These are phyloP conservation scores for Eucalyptus lansdowneana DNA, from an alignment of 345 rosid species.

Conservation along the genomic window DNA sequence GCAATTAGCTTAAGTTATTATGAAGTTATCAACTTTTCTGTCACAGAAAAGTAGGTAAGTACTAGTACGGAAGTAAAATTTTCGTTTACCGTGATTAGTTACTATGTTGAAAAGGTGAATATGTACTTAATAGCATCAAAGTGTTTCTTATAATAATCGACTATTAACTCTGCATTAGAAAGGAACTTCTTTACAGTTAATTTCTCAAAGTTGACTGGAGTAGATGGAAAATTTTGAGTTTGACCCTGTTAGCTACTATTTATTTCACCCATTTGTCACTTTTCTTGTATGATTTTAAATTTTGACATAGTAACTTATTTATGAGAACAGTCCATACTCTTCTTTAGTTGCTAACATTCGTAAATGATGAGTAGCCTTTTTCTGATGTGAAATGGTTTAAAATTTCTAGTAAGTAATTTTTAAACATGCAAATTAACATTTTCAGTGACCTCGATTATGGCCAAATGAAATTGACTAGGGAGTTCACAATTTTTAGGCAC, in stretches of 20 bases:
- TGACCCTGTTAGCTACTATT: background rate
- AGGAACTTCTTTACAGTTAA: background rate
- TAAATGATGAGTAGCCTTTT: background rate
- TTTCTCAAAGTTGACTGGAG: background rate
- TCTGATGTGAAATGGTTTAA: background rate
- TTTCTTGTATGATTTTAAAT: background rate
- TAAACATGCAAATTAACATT: background rate
- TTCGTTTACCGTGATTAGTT: background rate
- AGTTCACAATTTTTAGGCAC: background rate
- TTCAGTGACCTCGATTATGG: background rate
- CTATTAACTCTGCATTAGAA: background rate
- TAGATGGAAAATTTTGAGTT: background rate
- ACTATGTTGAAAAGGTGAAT: background rate
- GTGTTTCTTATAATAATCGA: background rate
- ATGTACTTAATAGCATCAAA: background rate
- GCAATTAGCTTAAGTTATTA: background rate
- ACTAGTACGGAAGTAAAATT: background rate
- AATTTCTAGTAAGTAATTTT: background rate
- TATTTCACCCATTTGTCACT: background rate
- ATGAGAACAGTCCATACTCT: background rate
- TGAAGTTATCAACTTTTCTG: background rate
- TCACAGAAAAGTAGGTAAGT: background rate
- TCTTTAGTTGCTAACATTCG: background rate
- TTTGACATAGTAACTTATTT: background rate
- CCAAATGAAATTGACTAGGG: background rate